Evolutionary conservation across 352 stramenopile genomes (phyloP).

Genomic region (Globisporangium carolinianum): DNA sequence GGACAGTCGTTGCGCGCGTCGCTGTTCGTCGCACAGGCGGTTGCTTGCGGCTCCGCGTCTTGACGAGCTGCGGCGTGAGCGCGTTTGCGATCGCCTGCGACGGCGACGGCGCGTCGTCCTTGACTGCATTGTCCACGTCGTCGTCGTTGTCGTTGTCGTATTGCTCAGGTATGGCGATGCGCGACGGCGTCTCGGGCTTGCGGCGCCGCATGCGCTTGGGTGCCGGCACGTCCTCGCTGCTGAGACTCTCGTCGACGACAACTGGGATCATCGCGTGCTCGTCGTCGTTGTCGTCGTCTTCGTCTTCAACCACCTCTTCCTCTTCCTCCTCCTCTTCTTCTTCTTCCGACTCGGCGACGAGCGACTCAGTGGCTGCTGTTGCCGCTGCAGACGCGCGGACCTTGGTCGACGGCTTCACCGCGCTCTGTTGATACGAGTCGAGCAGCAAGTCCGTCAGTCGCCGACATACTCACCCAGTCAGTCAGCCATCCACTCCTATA

Average conservation of each 20-base stretch:
- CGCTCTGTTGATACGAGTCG: slow-evolving; percentile 1
- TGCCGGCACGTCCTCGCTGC: not conserved
- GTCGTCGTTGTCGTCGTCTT: not conserved
- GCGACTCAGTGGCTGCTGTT: not conserved
- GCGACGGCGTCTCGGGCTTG: not conserved
- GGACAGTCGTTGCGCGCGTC: not conserved
- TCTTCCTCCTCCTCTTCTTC: slow-evolving; percentile 5
- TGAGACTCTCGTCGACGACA: not conserved
- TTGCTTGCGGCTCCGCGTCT: too few relatives aligned
- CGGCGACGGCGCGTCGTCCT: not conserved
- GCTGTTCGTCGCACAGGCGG: too few relatives aligned
- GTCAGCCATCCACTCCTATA: not conserved
- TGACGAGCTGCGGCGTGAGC: too few relatives aligned
- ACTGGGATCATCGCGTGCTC: not conserved
- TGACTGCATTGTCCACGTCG: not conserved
- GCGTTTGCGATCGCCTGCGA: not conserved
- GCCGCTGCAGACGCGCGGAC: not conserved
- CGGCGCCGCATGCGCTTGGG: not conserved
- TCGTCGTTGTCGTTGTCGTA: not conserved
- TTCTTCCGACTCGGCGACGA: slow-evolving; percentile 1
- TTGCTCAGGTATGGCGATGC: not conserved
- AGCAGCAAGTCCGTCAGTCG: not conserved
- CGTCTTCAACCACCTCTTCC: slow-evolving; percentile 7
- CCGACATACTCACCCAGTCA: not conserved
- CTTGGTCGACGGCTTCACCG: slow-evolving; percentile 9